phyloP scores from a whole-genome alignment of 2,329 filamentous ascomycete genomes.

The Fusarium agapanthi region DNA sequence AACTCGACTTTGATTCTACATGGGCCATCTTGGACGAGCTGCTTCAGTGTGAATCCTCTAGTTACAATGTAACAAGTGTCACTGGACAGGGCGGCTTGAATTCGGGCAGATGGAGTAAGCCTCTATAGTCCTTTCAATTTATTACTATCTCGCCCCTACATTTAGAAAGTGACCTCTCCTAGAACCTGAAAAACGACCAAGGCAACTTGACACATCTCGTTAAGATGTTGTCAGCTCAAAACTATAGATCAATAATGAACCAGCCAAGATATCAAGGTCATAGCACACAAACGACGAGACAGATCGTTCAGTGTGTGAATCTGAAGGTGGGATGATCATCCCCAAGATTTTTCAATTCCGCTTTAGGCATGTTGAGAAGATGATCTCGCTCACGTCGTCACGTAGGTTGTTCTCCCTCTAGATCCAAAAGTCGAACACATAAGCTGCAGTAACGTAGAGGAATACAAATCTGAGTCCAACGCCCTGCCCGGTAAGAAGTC shows the following conservation, averaged over 20 bases:
- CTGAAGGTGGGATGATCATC: neutral
- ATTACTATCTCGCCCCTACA: neutral
- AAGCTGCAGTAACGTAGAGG: neutral
- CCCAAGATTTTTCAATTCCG: neutral
- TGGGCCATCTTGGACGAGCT: neutral
- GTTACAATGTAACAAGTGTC: neutral
- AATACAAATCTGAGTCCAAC: neutral
- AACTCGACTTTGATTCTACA: neutral
- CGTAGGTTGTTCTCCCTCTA: neutral
- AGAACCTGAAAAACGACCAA: neutral
- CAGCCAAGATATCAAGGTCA: neutral
- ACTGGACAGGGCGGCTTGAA: no score
- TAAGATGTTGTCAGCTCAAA: neutral
- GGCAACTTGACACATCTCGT: neutral
- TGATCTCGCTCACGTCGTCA: neutral
- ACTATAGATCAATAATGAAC: neutral
- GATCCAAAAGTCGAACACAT: neutral
- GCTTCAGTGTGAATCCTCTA: neutral
- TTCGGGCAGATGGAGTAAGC: neutral
- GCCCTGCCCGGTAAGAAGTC: neutral
- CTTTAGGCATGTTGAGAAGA: neutral
- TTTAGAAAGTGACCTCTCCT: fast-evolving
- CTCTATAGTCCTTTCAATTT: neutral
- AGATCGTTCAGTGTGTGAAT: neutral
- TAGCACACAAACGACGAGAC: neutral